Evolutionary conservation across 257 asterid species (phyloP).

Genomic region (Solanum commersonii): DNA sequence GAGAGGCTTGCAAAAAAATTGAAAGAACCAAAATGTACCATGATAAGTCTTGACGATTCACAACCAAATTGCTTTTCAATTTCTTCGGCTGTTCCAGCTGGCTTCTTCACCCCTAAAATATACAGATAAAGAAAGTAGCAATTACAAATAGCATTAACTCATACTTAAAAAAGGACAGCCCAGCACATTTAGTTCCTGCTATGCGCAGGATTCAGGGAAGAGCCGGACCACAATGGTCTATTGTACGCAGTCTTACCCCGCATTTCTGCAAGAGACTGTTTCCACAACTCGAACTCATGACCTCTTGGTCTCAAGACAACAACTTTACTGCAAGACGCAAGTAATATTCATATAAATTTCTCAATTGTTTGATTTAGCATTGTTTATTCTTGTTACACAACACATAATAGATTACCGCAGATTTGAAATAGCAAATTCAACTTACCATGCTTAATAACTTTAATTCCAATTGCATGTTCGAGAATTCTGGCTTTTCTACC

Average conservation of each 20-base stretch:
- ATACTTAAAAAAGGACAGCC: neutral
- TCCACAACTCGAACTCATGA: neutral
- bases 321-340: neutral
- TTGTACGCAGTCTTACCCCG: neutral
- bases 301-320: neutral
- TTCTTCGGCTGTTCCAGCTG: conserved; percentile 90
- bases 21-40: conserved; percentile 29
- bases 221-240: neutral
- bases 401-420: neutral
- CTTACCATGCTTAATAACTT: conserved; percentile 77
- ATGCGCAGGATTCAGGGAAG: neutral
- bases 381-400: neutral
- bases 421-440: neutral
- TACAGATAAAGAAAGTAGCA: conserved; percentile 5
- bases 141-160: neutral
- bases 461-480: conserved; percentile 75
- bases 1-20: neutral
- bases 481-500: conserved; percentile 68
- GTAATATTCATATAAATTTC: neutral
- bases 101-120: conserved; percentile 65
- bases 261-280: neutral
- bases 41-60: conserved; percentile 69
- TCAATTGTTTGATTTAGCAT: neutral
- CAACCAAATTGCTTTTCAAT: conserved; percentile 74
- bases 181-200: neutral